Percentiles rank a stretch among this genome's conserved stretches.
Conservation (phyloP, 2,329 filamentous ascomycete species). For the Ophiostoma novo-ulmi region DNA sequence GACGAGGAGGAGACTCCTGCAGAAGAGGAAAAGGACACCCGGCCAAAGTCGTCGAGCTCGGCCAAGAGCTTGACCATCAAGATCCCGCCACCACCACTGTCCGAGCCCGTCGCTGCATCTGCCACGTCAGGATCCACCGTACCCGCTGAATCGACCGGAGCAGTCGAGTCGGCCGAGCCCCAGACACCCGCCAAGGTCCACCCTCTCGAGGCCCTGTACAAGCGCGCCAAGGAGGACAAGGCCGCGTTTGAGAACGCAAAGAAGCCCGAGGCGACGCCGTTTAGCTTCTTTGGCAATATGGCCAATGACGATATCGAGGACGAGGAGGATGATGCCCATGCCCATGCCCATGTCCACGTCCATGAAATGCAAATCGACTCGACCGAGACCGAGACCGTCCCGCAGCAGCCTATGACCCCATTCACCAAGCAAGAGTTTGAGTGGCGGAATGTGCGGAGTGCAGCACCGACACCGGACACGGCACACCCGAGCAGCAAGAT, state of each 20-base stretch:
- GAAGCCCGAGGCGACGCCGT: constrained; percentile 37
- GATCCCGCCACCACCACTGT: constrained; percentile 41
- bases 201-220: constrained; percentile 89
- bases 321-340: constrained; percentile 35
- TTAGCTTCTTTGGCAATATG: constrained; percentile 71
- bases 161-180: constrained; percentile 28
- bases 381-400: constrained; percentile 20
- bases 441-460: constrained; percentile 70
- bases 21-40: constrained; percentile 24
- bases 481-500: constrained; percentile 62
- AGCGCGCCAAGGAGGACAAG: constrained; percentile 46
- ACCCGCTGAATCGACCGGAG: no score
- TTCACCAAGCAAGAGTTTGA: constrained; percentile 76
- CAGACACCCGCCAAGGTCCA: constrained; percentile 52
- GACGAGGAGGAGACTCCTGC: constrained; percentile 22
- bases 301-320: constrained; percentile 44
- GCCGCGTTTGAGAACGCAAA: constrained; percentile 30
- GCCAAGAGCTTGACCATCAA: constrained; percentile 50
- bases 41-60: constrained; percentile 49
- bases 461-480: constrained; percentile 91
- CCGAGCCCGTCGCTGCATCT: constrained; percentile 6
- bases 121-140: not conserved
- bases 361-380: constrained; percentile 37
- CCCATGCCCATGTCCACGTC: constrained; percentile 30
- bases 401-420: constrained; percentile 65